Base-by-base conservation (phyloP, 768 basidiomycete species). In the Glaciozyma antarctica region DNA sequence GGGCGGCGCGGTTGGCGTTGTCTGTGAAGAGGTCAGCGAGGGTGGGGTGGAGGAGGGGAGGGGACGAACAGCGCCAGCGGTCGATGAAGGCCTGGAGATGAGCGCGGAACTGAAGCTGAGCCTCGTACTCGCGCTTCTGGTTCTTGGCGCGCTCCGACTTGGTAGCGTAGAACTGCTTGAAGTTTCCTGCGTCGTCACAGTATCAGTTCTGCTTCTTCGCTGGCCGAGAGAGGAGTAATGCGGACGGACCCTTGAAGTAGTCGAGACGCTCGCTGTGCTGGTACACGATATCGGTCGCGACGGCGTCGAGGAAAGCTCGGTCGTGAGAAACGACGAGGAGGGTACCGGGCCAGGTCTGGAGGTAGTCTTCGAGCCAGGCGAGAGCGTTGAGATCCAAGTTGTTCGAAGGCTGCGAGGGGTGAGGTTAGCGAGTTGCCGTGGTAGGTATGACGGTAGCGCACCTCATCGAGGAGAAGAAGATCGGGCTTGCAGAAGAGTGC, bases 71-170 rank as follows among this genome's bases (percentile, higher is more conserved):
- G 72, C 94, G 82, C 95, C 95, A 99, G 60, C 91, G 82, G 73
- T 98, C 95, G 72, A 99, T 97, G 79, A 95, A 99, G 0, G 94
- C 92, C 75, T 98, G 94, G 38, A 98, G 78, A 79, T 95, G 90
- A 73, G 88, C 88, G 62, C 95, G 83, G 75, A 98, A 98, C 15
- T 88, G 87, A 83, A 95, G 85, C 77, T 99, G 95, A 0, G 90
- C 81, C 43, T 98, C 94, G 77, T 98, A 99, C 76, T 98, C 94
- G 77, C 84, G 84, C 77, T 74, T 75, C 67, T 93, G 78, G 74
- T 92, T 92, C 65, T 85, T 85, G 72, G 91, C 88, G 32, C 95
- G 86, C 75, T 98, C 95, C 6, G 87, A 88, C 78, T 98, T 97
- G 26, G 94, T 98, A 2, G 94, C 93, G 76, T 99, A 98, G 82